A percentile compares a stretch with the other conserved stretches of the same genome.
Evolutionary conservation across 1,139 yeast genomes (phyloP).

Genomic region (Candida tropicalis): DNA sequence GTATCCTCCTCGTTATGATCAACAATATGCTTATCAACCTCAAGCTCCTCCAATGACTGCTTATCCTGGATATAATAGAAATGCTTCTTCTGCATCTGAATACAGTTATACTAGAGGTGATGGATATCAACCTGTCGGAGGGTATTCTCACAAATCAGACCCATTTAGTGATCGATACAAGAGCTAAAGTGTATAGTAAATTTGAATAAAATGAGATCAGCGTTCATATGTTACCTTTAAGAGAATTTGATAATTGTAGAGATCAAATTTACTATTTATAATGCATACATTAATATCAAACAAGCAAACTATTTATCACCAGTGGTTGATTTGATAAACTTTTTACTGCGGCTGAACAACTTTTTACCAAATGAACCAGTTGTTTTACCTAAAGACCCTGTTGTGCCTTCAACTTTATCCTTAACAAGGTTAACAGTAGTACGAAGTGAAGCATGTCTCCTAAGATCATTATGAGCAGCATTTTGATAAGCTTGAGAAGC

Average conservation of each 20-base stretch:
- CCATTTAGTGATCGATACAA: conserved; percentile 7
- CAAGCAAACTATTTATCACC: conserved; percentile 18
- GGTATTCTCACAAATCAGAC: neutral
- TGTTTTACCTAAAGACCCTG: conserved; percentile 28
- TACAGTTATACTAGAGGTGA: conserved; percentile 1
- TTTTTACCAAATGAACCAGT: conserved; percentile 48
- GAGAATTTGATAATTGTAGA: too few relatives aligned
- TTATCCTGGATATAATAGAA: conserved; percentile 11
- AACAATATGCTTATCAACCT: conserved; percentile 17
- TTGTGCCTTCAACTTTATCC: conserved; percentile 45
- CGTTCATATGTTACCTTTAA: too few relatives aligned
- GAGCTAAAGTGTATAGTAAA: too few relatives aligned
- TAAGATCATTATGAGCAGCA: conserved; percentile 47
- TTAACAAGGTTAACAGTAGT: conserved; percentile 47
- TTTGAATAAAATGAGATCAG: too few relatives aligned
- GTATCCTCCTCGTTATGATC: conserved; percentile 35
- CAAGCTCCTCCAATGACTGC: conserved; percentile 17
- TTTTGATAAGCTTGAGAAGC: conserved; percentile 51
- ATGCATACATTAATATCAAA: neutral
- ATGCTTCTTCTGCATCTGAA: neutral
- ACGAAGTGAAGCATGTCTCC: conserved; percentile 45
- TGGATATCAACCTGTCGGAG: conserved; percentile 5
- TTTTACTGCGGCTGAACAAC: conserved; percentile 44
- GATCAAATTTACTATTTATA: too few relatives aligned
- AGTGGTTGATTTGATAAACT: conserved; percentile 28